Evolutionary conservation across 2,329 filamentous ascomycete species (phyloP), one percentile per base, ranked within the genome.

Genomic region (Nothophoma quercina): DNA sequence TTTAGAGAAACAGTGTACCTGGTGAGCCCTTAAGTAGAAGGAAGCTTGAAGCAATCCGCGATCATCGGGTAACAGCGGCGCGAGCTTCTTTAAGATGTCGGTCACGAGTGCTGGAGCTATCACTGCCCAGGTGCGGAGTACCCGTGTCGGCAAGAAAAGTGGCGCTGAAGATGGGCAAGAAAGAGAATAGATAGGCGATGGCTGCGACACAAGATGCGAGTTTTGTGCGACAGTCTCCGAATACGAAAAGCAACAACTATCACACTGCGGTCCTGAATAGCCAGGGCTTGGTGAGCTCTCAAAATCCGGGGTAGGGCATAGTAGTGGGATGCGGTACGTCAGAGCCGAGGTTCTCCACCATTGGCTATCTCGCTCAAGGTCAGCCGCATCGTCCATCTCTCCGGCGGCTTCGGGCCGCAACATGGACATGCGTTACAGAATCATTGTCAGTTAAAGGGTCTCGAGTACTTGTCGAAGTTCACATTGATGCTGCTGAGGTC

Each of bases 261-360:
- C 32, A 30, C n/a, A 21, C 26, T 12, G 1, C 10, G 28, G 43
- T 42, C 9, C 16, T 34, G 5, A 7, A 39, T 7, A n/a, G 33
- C 7, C 23, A 29, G 41, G 15, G 15, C 36, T 32, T 29, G 29
- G 44, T 23, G 25, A 56, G 15, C 16, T 53, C 46, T 44, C 50
- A 39, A 55, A 59, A 58, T 56, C 60, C 53, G 62, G 64, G 65
- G 62, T 60, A 63, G 45, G 36, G 39, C 43, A 51, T 39, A 42
- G 51, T 35, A 38, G 53, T 56, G 51, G 54, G 44, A 61, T 30
- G 60, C 46, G n/a, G 55, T 23, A 62, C 51, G 53, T 56, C 54
- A 65, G 43, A 65, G 55, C 68, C 68, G 68, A 71, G 68, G 68
- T 68, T 61, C 60, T 51, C 53, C 45, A 48, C 45, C 38, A 59